Evolutionary conservation across 768 basidiomycete species (phyloP), one percentile per base, ranked within the genome.

Genomic region (Trametes coccinea): DNA sequence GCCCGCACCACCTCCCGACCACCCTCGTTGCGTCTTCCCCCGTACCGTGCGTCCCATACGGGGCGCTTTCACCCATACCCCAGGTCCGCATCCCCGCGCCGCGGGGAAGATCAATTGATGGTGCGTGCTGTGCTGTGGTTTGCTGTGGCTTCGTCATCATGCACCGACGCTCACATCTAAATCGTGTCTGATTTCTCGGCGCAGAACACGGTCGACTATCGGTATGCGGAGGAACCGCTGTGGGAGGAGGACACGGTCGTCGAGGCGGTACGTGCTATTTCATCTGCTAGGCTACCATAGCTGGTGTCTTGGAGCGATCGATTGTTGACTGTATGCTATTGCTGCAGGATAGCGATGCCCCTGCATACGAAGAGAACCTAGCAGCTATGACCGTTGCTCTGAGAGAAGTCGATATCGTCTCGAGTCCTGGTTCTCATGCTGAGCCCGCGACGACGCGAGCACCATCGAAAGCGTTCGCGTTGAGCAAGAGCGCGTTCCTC

Each of bases 61-160:
- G 45, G 53, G n/a, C 51, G 59, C 5, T 60, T 30, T 52, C 59
- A 60, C 27, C 59, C 59, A 14, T 60, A 60, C 59, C 59, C 59
- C 11, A 30, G 33, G 11, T 8, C n/a, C 39, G 56, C 17, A 11
- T n/a, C 41, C 5, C 45, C 51, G 10, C 17, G 17, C n/a, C 48
- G 57, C 41, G 29, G 31, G 33, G 29, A 44, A 17, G 49, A 51
- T 41, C 57, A 30, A 3, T 40, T 51, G 47, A 45, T 33, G 40
- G 57, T 59, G 41, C 29, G 57, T 52, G 30, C 37, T 27, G 17
- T 14, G n/a, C 29, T 45, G 39, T 29, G 14, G 16, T 17, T 17
- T n/a, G 4, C 41, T 43, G 34, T 37, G 34, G 11, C 34, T 37
- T 11, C 34, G 6, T 1, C 34, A 37, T 39, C 39, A 31, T 31